Base-by-base conservation (phyloP, 1,139 yeast genomes). In the Geotrichum europaeum region DNA sequence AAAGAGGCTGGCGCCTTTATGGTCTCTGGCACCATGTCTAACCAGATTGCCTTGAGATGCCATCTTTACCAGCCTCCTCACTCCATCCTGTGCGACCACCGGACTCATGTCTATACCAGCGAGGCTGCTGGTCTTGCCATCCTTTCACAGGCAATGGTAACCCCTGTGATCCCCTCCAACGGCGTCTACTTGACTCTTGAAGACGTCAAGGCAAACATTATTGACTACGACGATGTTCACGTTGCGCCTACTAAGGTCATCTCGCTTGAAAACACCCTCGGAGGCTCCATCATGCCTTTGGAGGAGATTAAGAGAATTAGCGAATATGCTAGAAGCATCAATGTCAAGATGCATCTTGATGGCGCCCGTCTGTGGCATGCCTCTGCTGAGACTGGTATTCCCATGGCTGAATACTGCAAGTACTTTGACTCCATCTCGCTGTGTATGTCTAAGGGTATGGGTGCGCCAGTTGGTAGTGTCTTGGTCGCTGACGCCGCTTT, bases 321-420 rank as follows among this genome's bases (percentile, higher is more conserved):
- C 59, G 79, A 77, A 61, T 90, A 89, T 79, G 90, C 96, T 66
- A 77, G 80, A 63, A 82, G 78, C 59, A 80, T 86, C 68, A 81
- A 81, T 61, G 78, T 91, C 64, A 81, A 78, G 66, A 76, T 91
- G 69, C 98, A 92, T 72, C 83, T 91, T 70, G 98, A 92, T 71
- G 98, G 98, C 65, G 98, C 98, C n/a, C 81, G 98, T 68, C 78
- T 92, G 63, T 91, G 96, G 95, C 90, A 92, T 71, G 97, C 97
- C 1, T 78, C 86, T 36, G 88, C 82, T 7, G 94, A 81, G 56
- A 83, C 96, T 30, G 91, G 88, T 9, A 78, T 89, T 50, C 76
- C 89, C 13, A 75, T 91, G 62, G 75, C 75, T 55, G 91, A 89
- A 70, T 90, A 86, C 73, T 89, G 96, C 70, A 78, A 82, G 65